A percentile compares a stretch with the other conserved stretches of the same genome.
Evolutionary conservation across 179 eudicot species (phyloP).

Genomic region (Beta lomatogona): DNA sequence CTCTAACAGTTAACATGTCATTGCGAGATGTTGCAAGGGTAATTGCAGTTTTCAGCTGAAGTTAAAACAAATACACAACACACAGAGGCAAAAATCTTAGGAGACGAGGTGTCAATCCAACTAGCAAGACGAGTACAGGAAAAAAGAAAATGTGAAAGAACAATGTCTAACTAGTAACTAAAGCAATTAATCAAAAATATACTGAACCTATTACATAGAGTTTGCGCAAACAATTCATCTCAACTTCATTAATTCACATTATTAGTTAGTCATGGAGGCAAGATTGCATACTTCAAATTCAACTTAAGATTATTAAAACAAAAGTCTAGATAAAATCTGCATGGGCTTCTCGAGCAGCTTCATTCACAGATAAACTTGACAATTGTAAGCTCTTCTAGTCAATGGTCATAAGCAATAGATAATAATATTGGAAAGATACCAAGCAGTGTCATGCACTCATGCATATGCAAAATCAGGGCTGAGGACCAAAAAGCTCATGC

Average conservation of each 20-base stretch:
- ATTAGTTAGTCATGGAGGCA: no score
- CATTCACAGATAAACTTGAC: no score
- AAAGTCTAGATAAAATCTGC: no score
- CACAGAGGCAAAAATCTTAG: neutral
- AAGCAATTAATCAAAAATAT: neutral
- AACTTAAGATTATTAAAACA: no score
- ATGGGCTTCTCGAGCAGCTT: no score
- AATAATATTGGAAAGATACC: no score
- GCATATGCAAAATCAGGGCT: no score
- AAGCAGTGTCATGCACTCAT: no score
- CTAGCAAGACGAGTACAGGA: neutral
- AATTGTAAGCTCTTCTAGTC: no score
- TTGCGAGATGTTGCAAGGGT: conserved; percentile 87
- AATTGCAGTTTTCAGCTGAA: conserved; percentile 89
- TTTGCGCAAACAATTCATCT: neutral
- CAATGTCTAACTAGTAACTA: neutral
- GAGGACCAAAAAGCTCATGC: no score
- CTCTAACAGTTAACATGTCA: conserved; percentile 89
- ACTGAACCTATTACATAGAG: neutral
- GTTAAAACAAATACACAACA: conserved; percentile 1
- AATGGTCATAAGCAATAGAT: no score
- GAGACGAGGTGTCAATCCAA: neutral
- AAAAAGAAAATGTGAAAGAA: conserved; percentile 1
- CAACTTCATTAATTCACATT: neutral
- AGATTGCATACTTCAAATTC: no score